A percentile compares a stretch with the other conserved stretches of the same genome.
phyloP scores from a whole-genome alignment of 805 yeast genomes.

The Candida multigemmis region DNA sequence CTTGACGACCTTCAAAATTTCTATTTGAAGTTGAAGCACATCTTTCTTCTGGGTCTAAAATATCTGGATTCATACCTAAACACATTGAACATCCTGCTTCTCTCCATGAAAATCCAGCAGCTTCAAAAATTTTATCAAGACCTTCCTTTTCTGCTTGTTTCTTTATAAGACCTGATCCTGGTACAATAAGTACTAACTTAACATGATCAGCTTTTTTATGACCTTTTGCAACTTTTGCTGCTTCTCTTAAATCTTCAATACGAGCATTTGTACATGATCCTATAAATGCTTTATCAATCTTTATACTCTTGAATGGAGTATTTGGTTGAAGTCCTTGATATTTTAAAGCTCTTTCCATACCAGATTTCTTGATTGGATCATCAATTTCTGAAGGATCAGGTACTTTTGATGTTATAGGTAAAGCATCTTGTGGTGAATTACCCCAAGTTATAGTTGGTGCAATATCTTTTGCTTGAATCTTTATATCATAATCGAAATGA shows the following conservation, averaged over 20 bases:
- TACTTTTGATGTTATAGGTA: conserved; percentile 83
- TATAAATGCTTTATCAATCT: conserved; percentile 88
- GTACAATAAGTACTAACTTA: conserved; percentile 82
- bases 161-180: conserved; percentile 95
- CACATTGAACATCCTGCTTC: conserved; percentile 99
- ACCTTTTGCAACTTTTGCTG: conserved; percentile 90
- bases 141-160: conserved; percentile 93
- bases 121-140: conserved; percentile 78
- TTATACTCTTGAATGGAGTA: conserved; percentile 65
- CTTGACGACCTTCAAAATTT: conserved; percentile 99
- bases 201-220: conserved; percentile 76
- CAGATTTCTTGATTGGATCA: conserved; percentile 69
- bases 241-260: conserved; percentile 92
- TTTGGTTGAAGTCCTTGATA: conserved; percentile 90
- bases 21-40: conserved; percentile 99
- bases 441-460: conserved; percentile 99
- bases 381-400: conserved; percentile 77
- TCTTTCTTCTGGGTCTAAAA: conserved; percentile 88
- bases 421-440: conserved; percentile 97
- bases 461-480: conserved; percentile 74
- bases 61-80: conserved; percentile 98
- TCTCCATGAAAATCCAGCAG: conserved; percentile 97
- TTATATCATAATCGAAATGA: conserved; percentile 73
- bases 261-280: conserved; percentile 98
- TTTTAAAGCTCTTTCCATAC: conserved; percentile 84